phyloP scores from a whole-genome alignment of 257 asterid species.

The Rubia yunnanensis region DNA sequence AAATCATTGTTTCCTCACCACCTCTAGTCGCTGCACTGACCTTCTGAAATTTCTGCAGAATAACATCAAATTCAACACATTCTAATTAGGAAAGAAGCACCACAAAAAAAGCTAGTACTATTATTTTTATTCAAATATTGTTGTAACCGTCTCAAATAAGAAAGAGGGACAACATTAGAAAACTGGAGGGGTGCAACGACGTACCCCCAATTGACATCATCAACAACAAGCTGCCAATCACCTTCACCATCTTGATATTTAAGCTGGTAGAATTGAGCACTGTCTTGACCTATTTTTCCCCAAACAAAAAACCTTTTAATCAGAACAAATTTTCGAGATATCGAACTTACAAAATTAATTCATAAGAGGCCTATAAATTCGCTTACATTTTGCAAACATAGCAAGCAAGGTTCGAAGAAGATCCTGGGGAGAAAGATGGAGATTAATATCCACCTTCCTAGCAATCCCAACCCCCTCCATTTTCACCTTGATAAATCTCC shows the following conservation, averaged over 20 bases:
- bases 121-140: too few relatives aligned
- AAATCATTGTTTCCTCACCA: slow-evolving; percentile 29
- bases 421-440: slow-evolving; percentile 27
- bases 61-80: not conserved
- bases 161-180: too few relatives aligned
- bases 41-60: slow-evolving; percentile 39
- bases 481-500: slow-evolving; percentile 49
- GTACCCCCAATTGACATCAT: slow-evolving; percentile 63
- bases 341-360: not conserved
- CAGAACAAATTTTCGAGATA: not conserved
- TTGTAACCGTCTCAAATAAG: too few relatives aligned
- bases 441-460: slow-evolving; percentile 46
- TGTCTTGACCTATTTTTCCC: slow-evolving; percentile 28
- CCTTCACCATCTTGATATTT: slow-evolving; percentile 56
- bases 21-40: slow-evolving; percentile 42
- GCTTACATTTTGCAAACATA: slow-evolving; percentile 50
- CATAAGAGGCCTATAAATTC: not conserved
- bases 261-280: slow-evolving; percentile 31
- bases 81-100: not conserved
- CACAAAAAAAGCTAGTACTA: too few relatives aligned
- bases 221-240: slow-evolving; percentile 59
- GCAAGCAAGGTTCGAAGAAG: slow-evolving; percentile 31
- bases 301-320: not conserved
- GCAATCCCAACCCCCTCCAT: slow-evolving; percentile 72
- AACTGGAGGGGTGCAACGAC: not conserved